Conservation (phyloP, 2,329 filamentous ascomycete genomes). For the Phaeosphaeria sp. region DNA sequence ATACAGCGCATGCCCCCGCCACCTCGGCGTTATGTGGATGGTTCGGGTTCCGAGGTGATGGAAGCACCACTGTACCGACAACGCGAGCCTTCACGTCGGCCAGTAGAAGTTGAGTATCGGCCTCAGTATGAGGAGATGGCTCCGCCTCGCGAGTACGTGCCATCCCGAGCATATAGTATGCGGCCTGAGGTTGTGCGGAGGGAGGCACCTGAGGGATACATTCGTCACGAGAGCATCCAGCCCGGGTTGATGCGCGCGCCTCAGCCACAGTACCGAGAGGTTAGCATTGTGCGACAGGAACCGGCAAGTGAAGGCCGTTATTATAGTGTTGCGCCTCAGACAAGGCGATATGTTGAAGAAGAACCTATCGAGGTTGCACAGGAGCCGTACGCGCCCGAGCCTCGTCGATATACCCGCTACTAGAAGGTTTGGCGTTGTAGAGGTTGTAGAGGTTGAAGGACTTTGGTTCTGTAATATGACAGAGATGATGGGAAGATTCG, state of each 20-base stretch:
- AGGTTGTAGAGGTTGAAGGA: not conserved
- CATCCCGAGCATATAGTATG: conserved; percentile 47
- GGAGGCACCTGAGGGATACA: conserved; percentile 43
- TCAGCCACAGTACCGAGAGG: conserved; percentile 45
- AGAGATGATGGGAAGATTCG: not conserved
- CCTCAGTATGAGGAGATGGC: conserved; percentile 48
- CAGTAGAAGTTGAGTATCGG: conserved; percentile 45
- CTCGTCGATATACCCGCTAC: conserved; percentile 46
- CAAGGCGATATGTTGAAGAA: conserved; percentile 52
- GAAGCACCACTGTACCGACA: conserved; percentile 64
- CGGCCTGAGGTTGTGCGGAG: conserved; percentile 46
- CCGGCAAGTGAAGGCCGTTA: conserved; percentile 42
- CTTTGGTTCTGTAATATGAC: not conserved
- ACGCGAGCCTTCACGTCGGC: conserved; percentile 64
- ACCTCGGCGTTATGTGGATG: conserved; percentile 60
- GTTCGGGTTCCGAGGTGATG: conserved; percentile 63
- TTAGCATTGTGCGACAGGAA: conserved; percentile 51
- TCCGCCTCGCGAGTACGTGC: conserved; percentile 41
- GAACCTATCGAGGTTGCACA: conserved; percentile 34
- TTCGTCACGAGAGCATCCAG: conserved; percentile 51
- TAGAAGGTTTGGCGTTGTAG: conserved; percentile 12
- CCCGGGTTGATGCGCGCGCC: conserved; percentile 44
- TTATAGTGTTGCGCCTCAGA: conserved; percentile 34
- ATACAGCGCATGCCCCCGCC: conserved; percentile 54
- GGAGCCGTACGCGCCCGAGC: conserved; percentile 36